Evolutionary conservation across 2,329 filamentous ascomycete species (phyloP), one percentile per base, ranked within the genome.

Genomic region (Apiospora hydei): DNA sequence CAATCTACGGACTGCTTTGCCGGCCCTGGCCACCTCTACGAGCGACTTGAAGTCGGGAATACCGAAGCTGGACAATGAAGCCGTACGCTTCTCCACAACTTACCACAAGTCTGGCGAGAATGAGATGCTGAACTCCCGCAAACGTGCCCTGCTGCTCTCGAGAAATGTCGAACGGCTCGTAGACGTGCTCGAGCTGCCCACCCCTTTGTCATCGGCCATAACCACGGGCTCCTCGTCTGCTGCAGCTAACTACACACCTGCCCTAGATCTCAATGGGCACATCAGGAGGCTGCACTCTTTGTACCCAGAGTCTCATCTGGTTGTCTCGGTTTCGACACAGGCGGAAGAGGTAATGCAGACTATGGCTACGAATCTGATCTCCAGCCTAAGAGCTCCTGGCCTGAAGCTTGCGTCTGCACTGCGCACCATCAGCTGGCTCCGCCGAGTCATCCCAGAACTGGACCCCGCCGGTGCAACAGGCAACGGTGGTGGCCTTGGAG

Each of bases 201-300:
- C 93, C 0, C 85, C 98, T 46, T 88, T 99, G 18, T 93, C 93
- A 16, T 95, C 95, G 1, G 92, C 95, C 66, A 92, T 95, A 71
- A 88, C 88, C 3, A 84, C 88, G 1, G 87, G 86, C 38, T 83
- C 86, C n/a, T 83, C 83, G n/a, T 80, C 83, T 2, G 76, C 83
- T 4, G 86, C 90, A 4, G 89, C 91, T 73, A 97, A 94, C 76
- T 97, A 98, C 84, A 92, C 95, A 2, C 94, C 94, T 0, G 95
- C 95, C 0, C 86, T 99, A 46, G 96, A 99, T 81, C 87, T 99
- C 2, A 93, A 97, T 79, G 92, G 94, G n/a, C 96, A 98, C 80
- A 96, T 98, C 79, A 94, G 94, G 76, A 90, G 96, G 10, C 86
- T 99, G 7, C 91, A 95, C 73, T 90, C 91, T 0, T 85, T 98